Conservation (phyloP, 2,329 filamentous ascomycete genomes). For the Monosporascus cannonballus region DNA sequence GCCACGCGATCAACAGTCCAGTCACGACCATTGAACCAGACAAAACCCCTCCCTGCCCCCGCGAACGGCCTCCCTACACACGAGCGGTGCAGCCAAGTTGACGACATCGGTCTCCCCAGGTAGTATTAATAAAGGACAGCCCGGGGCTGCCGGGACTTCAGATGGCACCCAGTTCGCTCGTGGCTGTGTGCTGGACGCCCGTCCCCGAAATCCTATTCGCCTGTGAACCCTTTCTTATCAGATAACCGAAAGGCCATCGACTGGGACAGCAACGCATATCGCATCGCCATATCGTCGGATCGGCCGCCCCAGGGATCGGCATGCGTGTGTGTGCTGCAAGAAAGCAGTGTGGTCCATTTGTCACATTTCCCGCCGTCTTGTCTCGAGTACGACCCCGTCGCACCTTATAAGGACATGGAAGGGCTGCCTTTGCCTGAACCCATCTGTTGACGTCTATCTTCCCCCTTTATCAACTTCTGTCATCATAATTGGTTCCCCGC, state of each 20-base stretch:
- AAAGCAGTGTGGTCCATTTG: neutral
- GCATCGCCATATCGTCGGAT: neutral
- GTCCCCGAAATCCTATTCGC: constrained; percentile 20
- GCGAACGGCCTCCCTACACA: neutral
- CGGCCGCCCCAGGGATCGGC: neutral
- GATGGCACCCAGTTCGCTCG: constrained; percentile 13
- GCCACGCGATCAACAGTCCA: neutral
- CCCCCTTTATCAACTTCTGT: neutral
- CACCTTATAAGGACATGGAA: neutral
- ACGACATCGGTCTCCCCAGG: neutral
- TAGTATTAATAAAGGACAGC: neutral
- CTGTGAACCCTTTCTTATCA: constrained; percentile 20
- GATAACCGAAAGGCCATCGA: constrained; percentile 21
- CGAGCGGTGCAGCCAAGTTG: neutral
- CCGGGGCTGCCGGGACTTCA: constrained; percentile 4
- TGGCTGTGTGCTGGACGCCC: constrained; percentile 13
- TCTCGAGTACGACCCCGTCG: neutral
- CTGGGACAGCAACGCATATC: constrained; percentile 9
- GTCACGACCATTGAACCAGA: neutral
- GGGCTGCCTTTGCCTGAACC: neutral
- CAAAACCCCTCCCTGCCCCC: neutral
- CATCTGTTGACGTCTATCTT: neutral
- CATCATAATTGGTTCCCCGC: neutral
- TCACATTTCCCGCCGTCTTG: neutral
- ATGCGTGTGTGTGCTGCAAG: neutral